Base-by-base conservation (phyloP, 2,329 filamentous ascomycete genomes). In the Nemania bipapillata region DNA sequence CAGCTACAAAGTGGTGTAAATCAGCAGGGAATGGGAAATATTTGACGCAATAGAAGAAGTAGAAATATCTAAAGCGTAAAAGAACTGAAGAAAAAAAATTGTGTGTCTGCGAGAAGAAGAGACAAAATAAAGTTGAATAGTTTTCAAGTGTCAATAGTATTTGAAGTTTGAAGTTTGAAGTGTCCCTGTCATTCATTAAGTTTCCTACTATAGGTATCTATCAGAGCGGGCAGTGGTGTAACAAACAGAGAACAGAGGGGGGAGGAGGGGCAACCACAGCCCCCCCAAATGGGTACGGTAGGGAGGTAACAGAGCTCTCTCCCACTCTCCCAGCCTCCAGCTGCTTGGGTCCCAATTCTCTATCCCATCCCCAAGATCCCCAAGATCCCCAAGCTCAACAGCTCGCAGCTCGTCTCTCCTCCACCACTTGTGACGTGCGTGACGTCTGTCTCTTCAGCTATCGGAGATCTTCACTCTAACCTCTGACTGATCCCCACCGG, bases 381-480 rank as follows among this genome's bases (percentile, higher is more conserved):
- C 9, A 40, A 40, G 35, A 12, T 52, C 28, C 30, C 30, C 30
- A 32, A 32, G 30, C 30, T 32, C 3, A n/a, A n/a, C n/a, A n/a
- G 49, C 26, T 11, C 50, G 20, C 28, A 47, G 49, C 55, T 62
- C 54, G 30, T 68, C 61, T 61, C 65, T 66, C 59, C 69, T 66
- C 66, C 66, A 64, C 58, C 50, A 50, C 37, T 47, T 8, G 65
- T 57, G 53, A 68, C 65, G 65, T 70, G 65, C 65, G 65, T 70
- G 65, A 70, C 65, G 62, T 70, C 56, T 30, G 57, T 53, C 53
- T 55, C 24, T 57, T 35, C 17, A 60, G 37, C 20, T 45, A 63
- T 63, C 57, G 20, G 40, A 37, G 68, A 70, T 68, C 65, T 68
- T 68, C 68, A 60, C 65, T 70, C 42, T 37, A 61, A 20, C 40